Percentiles rank a stretch among this genome's conserved stretches.
These are phyloP conservation scores for Polytrichum formosum DNA, from an alignment of 225 moss, liverwort and hornwort genomes.

Conservation along the genomic window DNA sequence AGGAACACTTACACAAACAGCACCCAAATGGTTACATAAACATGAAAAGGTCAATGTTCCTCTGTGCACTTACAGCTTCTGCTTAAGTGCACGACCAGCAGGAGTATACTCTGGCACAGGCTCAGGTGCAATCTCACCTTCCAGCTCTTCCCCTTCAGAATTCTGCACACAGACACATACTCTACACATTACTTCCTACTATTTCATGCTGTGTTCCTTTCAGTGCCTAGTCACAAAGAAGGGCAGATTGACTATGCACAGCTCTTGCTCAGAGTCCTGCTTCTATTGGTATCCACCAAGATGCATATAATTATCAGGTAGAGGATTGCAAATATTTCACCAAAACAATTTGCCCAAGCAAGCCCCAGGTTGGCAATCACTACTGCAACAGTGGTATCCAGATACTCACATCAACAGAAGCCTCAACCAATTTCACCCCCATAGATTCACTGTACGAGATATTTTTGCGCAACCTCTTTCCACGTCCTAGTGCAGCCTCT, in stretches of 20 bases:
- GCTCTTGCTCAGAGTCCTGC: too few species aligned
- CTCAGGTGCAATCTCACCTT: constrained; percentile 18
- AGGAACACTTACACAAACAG: neutral
- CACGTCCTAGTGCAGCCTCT: constrained; percentile 55
- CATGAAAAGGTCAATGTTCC: too few species aligned
- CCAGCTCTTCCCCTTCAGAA: constrained; percentile 46
- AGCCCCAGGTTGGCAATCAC: neutral
- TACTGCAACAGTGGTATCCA: neutral
- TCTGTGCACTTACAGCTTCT: constrained; percentile 52
- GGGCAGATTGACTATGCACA: too few species aligned
- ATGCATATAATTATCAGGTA: too few species aligned
- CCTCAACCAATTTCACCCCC: constrained; percentile 52
- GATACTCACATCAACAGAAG: constrained; percentile 56
- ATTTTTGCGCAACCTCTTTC: constrained; percentile 53
- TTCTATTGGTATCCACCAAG: too few species aligned
- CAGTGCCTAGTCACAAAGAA: too few species aligned
- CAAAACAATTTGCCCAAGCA: neutral
- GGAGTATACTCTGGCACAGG: constrained; percentile 50
- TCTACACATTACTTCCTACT: too few species aligned
- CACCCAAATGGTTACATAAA: neutral
- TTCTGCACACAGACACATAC: constrained; percentile 16
- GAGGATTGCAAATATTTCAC: too few species aligned
- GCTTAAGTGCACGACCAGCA: constrained; percentile 51
- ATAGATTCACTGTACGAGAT: constrained; percentile 47
- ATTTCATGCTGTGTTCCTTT: too few species aligned